Evolutionary conservation across 2,329 filamentous ascomycete genomes (phyloP).

Genomic region (Aciculosporium take): DNA sequence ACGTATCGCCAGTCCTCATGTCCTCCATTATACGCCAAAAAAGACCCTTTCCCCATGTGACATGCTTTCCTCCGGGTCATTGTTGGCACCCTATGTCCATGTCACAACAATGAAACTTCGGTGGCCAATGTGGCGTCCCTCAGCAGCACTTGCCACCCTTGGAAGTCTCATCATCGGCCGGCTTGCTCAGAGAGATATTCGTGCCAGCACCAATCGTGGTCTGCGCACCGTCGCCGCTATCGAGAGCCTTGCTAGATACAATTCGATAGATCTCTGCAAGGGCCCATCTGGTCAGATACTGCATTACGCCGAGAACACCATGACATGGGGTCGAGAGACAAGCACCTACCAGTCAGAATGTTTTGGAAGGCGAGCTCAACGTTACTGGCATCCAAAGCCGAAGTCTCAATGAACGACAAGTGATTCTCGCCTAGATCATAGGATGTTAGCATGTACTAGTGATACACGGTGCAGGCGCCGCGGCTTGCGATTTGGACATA

Average conservation of each 20-base stretch:
- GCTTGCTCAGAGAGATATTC: conserved; percentile 78
- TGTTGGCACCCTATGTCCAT: conserved; percentile 19
- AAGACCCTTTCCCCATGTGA: conserved; percentile 17
- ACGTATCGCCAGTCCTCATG: conserved; percentile 21
- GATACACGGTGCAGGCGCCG: background rate
- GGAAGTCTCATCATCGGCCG: conserved; percentile 57
- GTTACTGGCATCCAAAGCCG: conserved; percentile 95
- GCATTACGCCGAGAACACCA: background rate
- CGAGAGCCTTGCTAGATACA: conserved; percentile 92
- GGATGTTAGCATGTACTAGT: conserved; percentile 3
- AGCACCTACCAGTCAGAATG: conserved; percentile 76
- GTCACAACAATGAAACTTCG: background rate
- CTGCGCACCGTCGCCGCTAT: conserved; percentile 70
- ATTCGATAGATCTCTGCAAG: conserved; percentile 92
- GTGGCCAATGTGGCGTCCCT: conserved; percentile 16
- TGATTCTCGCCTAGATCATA: conserved; percentile 70
- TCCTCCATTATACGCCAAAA: conserved; percentile 17
- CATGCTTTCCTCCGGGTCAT: conserved; percentile 20
- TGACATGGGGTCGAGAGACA: background rate
- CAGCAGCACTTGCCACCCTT: conserved; percentile 78
- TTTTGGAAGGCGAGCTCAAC: conserved; percentile 99
- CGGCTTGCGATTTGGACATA: conserved; percentile 28
- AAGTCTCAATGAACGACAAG: conserved; percentile 98
- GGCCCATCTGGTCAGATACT: conserved; percentile 3
- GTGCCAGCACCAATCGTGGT: conserved; percentile 67